Evolutionary conservation across 495 filamentous ascomycete genomes (phyloP).

Genomic region (Opeltia flavorubescens): DNA sequence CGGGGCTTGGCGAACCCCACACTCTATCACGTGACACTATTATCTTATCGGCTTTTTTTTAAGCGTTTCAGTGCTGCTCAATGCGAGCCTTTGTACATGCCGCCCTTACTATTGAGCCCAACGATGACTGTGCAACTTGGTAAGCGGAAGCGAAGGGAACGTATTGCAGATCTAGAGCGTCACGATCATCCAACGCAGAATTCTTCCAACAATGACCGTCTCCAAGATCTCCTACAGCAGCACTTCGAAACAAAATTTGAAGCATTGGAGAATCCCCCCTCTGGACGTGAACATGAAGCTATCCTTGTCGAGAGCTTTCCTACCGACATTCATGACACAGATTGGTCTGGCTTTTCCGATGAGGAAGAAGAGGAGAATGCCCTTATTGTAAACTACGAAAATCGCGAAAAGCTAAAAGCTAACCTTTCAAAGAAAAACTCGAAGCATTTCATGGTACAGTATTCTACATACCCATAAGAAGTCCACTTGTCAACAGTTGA

Average conservation of each 20-base stretch:
- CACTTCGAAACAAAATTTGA: conserved; percentile 82
- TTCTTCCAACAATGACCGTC: conserved; percentile 6
- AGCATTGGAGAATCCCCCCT: conserved; percentile 36
- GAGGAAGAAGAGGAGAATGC: conserved; percentile 26
- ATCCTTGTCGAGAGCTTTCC: not conserved
- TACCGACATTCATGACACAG: conserved; percentile 21
- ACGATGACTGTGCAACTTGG: conserved; percentile 18
- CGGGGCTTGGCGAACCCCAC: too few species aligned
- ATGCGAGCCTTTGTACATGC: too few species aligned
- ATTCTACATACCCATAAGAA: not conserved
- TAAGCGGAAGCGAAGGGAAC: conserved; percentile 22
- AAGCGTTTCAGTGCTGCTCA: too few species aligned
- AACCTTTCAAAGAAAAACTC: conserved; percentile 51
- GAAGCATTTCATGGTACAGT: conserved; percentile 57
- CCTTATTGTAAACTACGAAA: conserved; percentile 55
- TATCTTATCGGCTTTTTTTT: too few species aligned
- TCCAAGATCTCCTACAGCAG: conserved; percentile 52
- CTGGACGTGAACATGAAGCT: conserved; percentile 9
- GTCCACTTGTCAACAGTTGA: not conserved
- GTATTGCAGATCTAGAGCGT: conserved; percentile 2
- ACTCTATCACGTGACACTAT: too few species aligned
- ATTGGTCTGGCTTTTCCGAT: conserved; percentile 54
- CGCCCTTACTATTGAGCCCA: not conserved
- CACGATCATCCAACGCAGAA: not conserved
- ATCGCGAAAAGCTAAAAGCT: conserved; percentile 18